Percentiles rank a stretch among this genome's conserved stretches.
These are phyloP conservation scores for Fusarium mangiferae DNA, from an alignment of 2,329 filamentous ascomycete species.

Conservation along the genomic window DNA sequence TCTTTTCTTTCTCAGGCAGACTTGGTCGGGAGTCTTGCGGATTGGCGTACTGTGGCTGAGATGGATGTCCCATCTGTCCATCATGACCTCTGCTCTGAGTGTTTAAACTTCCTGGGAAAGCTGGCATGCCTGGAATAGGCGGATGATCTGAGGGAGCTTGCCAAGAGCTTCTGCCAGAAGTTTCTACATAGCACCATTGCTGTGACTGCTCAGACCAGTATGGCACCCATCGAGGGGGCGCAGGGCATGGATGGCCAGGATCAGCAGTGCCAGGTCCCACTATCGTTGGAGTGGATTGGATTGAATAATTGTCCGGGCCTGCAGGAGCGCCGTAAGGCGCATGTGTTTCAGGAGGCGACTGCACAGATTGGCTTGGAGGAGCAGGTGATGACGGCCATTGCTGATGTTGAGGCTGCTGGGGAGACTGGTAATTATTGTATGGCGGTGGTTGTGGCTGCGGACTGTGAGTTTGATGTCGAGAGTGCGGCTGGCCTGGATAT, in stretches of 20 bases:
- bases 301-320: accelerated
- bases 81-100: not conserved
- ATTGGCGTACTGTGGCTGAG: not conserved
- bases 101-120: not conserved
- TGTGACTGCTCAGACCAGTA: constrained; percentile 34
- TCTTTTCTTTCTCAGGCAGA: not conserved
- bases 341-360: accelerated
- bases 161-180: constrained; percentile 18
- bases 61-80: not conserved
- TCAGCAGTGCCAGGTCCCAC: not conserved
- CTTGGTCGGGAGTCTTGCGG: not conserved
- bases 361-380: not conserved
- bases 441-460: constrained; percentile 2
- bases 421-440: not conserved
- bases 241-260: not conserved
- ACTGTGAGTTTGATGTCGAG: not conserved
- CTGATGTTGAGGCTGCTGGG: not conserved
- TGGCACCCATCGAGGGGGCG: constrained; percentile 29
- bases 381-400: not conserved
- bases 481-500: not conserved
- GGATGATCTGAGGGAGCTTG: not conserved
- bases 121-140: constrained; percentile 17
- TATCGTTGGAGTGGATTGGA: not conserved
- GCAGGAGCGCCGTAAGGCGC: accelerated
- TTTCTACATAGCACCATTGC: constrained; percentile 31